Percentiles rank a stretch among this genome's conserved stretches.
These are phyloP conservation scores for Verticillium zaregamsianum DNA, from an alignment of 2,329 filamentous ascomycete genomes.

Conservation along the genomic window DNA sequence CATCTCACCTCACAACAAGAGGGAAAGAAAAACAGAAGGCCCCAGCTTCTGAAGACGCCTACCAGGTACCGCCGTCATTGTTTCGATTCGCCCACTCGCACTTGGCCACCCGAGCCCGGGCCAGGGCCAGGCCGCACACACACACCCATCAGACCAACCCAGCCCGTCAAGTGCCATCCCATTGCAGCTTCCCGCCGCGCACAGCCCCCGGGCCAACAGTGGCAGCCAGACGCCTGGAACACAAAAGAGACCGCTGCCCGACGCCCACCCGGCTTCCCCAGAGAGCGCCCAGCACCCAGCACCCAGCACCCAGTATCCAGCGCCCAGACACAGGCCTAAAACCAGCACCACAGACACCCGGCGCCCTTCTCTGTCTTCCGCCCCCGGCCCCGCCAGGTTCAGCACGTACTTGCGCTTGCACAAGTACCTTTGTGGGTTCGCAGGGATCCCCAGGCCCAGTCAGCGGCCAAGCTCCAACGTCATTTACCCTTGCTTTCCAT, in stretches of 20 bases:
- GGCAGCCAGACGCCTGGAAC: background rate
- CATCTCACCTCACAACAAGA: background rate
- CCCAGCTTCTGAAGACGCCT: background rate
- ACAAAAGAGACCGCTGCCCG: background rate
- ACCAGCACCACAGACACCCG: background rate
- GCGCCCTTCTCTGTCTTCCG: background rate
- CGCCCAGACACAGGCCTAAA: background rate
- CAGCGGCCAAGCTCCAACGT: conserved; percentile 1
- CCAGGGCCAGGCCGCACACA: background rate
- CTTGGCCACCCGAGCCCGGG: background rate
- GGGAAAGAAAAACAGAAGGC: background rate
- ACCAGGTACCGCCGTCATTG: background rate
- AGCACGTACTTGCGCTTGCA: background rate
- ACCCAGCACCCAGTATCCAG: background rate
- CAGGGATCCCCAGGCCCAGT: conserved; percentile 1
- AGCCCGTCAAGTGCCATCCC: background rate
- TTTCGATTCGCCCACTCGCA: background rate
- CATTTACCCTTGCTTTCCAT: conserved; percentile 1
- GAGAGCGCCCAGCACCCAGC: background rate
- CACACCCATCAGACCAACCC: background rate
- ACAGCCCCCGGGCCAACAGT: background rate
- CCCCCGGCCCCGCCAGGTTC: background rate
- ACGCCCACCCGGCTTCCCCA: background rate
- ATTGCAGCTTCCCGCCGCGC: background rate
- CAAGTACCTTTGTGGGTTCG: background rate